Base-by-base conservation (phyloP, 495 filamentous ascomycete species). In the Podospora comata region DNA sequence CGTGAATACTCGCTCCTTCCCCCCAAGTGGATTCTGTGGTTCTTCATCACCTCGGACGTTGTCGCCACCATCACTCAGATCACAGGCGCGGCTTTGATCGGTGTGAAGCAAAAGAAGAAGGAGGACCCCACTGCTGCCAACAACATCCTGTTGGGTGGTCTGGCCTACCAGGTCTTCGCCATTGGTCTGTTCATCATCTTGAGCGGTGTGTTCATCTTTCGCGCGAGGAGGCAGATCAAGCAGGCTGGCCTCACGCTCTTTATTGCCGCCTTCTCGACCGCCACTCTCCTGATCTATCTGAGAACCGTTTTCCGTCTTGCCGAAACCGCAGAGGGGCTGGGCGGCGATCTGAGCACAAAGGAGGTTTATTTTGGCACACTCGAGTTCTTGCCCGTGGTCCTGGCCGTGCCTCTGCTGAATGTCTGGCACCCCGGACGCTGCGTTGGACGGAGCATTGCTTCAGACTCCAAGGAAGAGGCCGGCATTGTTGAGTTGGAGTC, bases 241-340 rank as follows among this genome's bases (percentile, higher is more conserved):
- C 27, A 63, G n/a, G 30, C 61, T 11, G 61, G 61, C 3, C 30
- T 63, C 13, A 48, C 61, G 13, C 32, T 63, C 13, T 85, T 85
- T 64, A 65, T 79, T 54, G 67, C 71, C 39, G 78, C 77, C 20
- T 78, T 86, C 34, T 68, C 77, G 3, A 62, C 75, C 5, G 79
- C 81, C 16, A 81, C 81, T 3, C 28, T 86, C 28, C 73, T 86
- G 68, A 73, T 88, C 2, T 86, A 84, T 73, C 63, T 87, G 67
- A 71, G 86, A 23, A 87, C 83, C 3, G 75, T 75, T 30, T 87
- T 87, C 66, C 77, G 85, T 68, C 74, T 88, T 56, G 84, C 83
- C 6, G 85, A 87, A 76, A 86, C 84, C 2, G 79, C 82, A 0
- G 71, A 86, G 71, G 84, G 86, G 0, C 70, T 87, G 0, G 72